Percentiles rank a stretch among this genome's conserved stretches.
phyloP scores from a whole-genome alignment of 2,329 filamentous ascomycete species.

The Leptosphaerulina australis region DNA sequence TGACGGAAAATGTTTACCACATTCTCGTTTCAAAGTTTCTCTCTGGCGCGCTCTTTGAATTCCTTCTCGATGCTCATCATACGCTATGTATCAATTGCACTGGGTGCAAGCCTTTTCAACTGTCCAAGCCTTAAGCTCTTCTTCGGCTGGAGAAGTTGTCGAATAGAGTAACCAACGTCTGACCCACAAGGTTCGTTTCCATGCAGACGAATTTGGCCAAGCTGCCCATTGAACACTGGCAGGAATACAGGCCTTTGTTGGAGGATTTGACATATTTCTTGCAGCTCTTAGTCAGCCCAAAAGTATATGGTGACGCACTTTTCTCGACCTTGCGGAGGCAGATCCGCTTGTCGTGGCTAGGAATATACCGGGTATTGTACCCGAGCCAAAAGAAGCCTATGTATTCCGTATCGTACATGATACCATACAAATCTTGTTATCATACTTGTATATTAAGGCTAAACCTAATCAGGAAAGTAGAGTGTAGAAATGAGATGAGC shows the following conservation, averaged over 20 bases:
- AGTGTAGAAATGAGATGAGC: too few relatives aligned
- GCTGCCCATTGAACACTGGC: neutral
- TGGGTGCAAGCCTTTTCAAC: neutral
- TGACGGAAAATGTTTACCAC: too few relatives aligned
- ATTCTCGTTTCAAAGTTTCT: neutral
- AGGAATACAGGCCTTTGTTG: neutral
- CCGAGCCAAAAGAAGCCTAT: too few relatives aligned
- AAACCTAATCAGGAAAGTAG: too few relatives aligned
- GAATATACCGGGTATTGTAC: too few relatives aligned
- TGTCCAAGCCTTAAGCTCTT: slow-evolving; percentile 2
- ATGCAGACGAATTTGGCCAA: slow-evolving; percentile 3
- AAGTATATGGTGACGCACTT: too few relatives aligned
- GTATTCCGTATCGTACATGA: too few relatives aligned
- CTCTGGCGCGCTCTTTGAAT: neutral
- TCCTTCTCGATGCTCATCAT: neutral
- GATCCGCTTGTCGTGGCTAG: slow-evolving; percentile 7
- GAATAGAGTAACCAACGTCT: neutral
- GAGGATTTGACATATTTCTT: neutral
- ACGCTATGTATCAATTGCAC: too few relatives aligned
- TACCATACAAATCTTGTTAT: too few relatives aligned
- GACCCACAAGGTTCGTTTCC: slow-evolving; percentile 1
- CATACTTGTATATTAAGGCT: too few relatives aligned
- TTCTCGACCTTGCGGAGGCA: neutral
- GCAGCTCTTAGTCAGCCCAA: too few relatives aligned
- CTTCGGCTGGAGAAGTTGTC: slow-evolving; percentile 2